Conservation (phyloP, 2,329 filamentous ascomycete genomes). For the Scedosporium boydii region DNA sequence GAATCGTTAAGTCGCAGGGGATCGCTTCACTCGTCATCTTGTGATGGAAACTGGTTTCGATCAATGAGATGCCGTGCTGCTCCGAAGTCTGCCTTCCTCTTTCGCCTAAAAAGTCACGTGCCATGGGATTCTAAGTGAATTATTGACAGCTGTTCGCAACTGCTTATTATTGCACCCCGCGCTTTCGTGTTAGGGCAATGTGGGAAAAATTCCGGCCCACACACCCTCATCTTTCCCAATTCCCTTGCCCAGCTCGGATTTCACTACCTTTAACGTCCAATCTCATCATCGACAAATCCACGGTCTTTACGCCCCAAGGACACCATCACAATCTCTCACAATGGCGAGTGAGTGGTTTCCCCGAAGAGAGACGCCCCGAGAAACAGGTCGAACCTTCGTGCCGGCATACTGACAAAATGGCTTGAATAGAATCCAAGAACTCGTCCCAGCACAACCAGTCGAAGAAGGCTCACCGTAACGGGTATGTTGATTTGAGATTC, state of each 20-base stretch:
- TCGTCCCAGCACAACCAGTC: constrained; percentile 98
- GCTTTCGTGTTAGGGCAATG: constrained; percentile 4
- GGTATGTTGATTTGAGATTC: constrained; percentile 41
- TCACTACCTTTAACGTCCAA: background rate
- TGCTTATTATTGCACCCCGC: background rate
- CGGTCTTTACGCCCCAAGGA: background rate
- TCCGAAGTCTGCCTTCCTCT: too few species aligned
- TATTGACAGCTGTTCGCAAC: background rate
- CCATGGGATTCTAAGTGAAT: too few species aligned
- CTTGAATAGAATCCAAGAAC: constrained; percentile 88
- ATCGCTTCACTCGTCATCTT: too few species aligned
- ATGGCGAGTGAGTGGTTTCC: constrained; percentile 5
- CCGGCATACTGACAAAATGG: constrained; percentile 1
- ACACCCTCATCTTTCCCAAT: constrained; percentile 5
- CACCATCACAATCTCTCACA: constrained; percentile 5
- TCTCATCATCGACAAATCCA: constrained; percentile 3
- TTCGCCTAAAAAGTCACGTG: background rate
- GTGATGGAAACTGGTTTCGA: too few species aligned
- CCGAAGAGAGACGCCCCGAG: too few species aligned
- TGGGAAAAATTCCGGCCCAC: constrained; percentile 5
- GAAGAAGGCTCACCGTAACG: constrained; percentile 98
- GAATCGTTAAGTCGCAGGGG: too few species aligned
- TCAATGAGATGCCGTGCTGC: too few species aligned
- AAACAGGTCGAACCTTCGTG: too few species aligned
- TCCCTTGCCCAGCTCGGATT: background rate